Evolutionary conservation across 352 stramenopile genomes (phyloP), one percentile per base, ranked within the genome.

Genomic region (Phytophthora uliginosa): DNA sequence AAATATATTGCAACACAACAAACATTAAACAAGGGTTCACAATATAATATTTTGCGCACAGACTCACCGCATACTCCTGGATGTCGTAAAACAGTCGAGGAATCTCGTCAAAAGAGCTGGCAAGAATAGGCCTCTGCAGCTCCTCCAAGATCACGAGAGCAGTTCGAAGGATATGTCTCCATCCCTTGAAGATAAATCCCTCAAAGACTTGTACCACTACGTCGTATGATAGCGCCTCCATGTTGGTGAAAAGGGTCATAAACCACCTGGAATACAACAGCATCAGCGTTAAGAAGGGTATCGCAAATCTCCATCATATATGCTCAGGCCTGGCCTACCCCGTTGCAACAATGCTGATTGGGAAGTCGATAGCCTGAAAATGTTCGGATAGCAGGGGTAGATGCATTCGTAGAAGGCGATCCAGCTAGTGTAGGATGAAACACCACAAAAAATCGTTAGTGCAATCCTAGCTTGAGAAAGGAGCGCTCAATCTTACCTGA

Each of bases 171-270:
- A 95, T 64, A 24, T 90, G 79, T 17, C 91, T 93, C 88, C 88
- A 95, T 1, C 88, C 88, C 17, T 76, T 79, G n/a, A 88, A 69
- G n/a, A 91, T 42, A 59, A 95, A 93, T 0, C 83, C 81, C 51
- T 93, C 86, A 7, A 92, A 81, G 13, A 90, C 80, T 17, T 81
- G 83, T 15, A 93, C 62, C n/a, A 85, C 69, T 38, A 85, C 74
- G 38, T 90, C 83, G 63, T 88, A 86, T 15, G 79, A 82, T 3
- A 95, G 76, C 17, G 80, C 81, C 38, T 95, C 87, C 83, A 93
- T 90, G 64, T 86, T 95, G 36, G 79, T 84, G 50, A 93, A 93
- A 17, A 95, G 81, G 28, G 88, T 93, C 84, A 95, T 90, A 75
- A 95, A 92, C 88, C 88, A 95, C 38, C 85, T 95, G 66, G 12